Evolutionary conservation across 257 asterid species (phyloP), one percentile per base, ranked within the genome.

Genomic region (Henckelia pumila): DNA sequence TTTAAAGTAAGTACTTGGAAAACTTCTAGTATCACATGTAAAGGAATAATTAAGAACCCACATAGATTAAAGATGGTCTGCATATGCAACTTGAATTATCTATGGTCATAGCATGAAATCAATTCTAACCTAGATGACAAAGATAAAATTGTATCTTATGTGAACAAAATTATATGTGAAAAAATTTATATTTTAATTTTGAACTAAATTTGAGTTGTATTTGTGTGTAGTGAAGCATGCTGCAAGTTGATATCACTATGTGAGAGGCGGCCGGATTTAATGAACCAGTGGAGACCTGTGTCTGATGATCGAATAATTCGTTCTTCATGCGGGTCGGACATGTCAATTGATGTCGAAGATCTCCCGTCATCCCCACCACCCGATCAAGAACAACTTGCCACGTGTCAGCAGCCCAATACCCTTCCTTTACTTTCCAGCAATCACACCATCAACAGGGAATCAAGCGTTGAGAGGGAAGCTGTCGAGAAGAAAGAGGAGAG

Each of bases 181-280:
- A 37, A 37, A 37, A 37, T 37, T 5, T 37, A 2, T 14, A 13
- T 40, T 40, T 3, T 40, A 13, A 14, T 40, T 40, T 14, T 14
- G 19, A 40, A 14, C 52, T 14, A 11, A 40, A 40, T 40, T 40
- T 14, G 3, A 40, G 19, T 60, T 44, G 24, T 59, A 16, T 14
- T 5, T 67, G 10, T n/a, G 66, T 70, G 60, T 89, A 92, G 98
- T 26, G 96, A 87, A 69, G 98, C 95, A n/a, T 92, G 98, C 81
- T 63, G 79, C 63, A 92, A 84, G 72, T 89, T 80, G 78, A 68
- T 83, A 60, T 77, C 87, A 3, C 75, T 92, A 62, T 77, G 87
- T 47, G 84, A 89, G 74, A 87, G 82, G 73, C 81, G 90, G 66
- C 83, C 83, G 2, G 81, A 83, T 66, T 76, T 92, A 76, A 77